Evolutionary conservation across 2,329 filamentous ascomycete species (phyloP), one percentile per base, ranked within the genome.

Genomic region (Colletotrichum tropicicola): DNA sequence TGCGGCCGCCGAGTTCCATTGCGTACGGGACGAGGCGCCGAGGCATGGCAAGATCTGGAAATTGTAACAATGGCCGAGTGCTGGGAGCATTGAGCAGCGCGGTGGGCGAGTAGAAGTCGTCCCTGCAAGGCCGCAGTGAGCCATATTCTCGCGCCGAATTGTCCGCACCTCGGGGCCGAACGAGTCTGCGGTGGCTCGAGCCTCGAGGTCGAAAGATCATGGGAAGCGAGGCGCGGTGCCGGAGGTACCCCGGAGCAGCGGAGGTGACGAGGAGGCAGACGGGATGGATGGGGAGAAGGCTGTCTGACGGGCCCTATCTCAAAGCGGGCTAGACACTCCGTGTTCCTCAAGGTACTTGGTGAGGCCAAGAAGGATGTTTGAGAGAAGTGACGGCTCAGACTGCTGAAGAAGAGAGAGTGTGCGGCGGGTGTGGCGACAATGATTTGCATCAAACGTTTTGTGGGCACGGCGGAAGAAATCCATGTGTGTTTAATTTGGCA

Each of bases 401-500:
- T n/a, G 28, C 19, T 27, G 43, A 48, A 19, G 30, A 37, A 41
- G 32, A 32, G 39, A 5, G 25, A 39, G 49, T 39, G n/a, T 15
- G 10, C 28, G 23, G 32, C 13, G 48, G 3, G 21, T 47, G 15
- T 37, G 30, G 19, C n/a, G 28, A 57, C 32, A 37, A 48, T 47
- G 54, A 57, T 57, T 57, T 57, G 54, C 54, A 57, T 57, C 39
- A 57, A 57, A 48, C 54, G 48, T 39, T 28, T 55, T 55, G 52
- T 55, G 52, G 52, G 17, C 27, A 55, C 52, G 9, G 52, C 39
- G 27, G 39, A 55, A 44, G 23, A 12, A 32, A 44, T 32, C 37
- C 52, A 45, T 55, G 39, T 35, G 39, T 25, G 27, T 55, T 52
- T 35, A 55, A 55, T 55, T 55, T 55, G 39, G 52, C 39, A 25